A percentile compares a stretch with the other conserved stretches of the same genome.
These are phyloP conservation scores for Cylindrotheca fusiformis DNA, from an alignment of 108 stramenopile genomes.

Conservation along the genomic window DNA sequence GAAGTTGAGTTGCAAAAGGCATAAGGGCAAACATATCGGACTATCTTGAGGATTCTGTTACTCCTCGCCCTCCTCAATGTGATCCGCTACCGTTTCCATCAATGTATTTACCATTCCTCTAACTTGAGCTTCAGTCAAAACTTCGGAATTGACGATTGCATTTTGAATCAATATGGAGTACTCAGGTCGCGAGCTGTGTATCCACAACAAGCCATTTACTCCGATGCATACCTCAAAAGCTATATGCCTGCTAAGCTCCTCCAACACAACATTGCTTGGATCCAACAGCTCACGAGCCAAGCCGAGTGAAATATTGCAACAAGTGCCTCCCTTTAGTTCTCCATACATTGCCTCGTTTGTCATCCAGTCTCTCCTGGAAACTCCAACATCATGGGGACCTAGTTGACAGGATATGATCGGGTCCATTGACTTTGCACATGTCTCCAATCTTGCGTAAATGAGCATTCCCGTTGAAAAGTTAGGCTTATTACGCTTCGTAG, in stretches of 20 bases:
- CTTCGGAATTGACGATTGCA: conserved; percentile 77
- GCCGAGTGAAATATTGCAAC: conserved; percentile 55
- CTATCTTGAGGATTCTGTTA: too few species aligned
- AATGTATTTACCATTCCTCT: conserved; percentile 79
- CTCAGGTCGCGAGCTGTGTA: conserved; percentile 58
- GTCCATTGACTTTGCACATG: conserved; percentile 44
- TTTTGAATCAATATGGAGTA: conserved; percentile 75
- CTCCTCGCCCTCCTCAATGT: conserved; percentile 46
- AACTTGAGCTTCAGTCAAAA: conserved; percentile 67
- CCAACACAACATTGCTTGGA: conserved; percentile 58
- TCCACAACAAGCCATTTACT: conserved; percentile 83
- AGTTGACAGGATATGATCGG: conserved; percentile 66
- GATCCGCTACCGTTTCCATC: conserved; percentile 54
- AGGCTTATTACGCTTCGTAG: conserved; percentile 83
- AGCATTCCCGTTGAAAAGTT: conserved; percentile 59
- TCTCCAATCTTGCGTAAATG: conserved; percentile 65
- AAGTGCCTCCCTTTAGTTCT: conserved; percentile 65
- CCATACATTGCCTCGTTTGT: conserved; percentile 85
- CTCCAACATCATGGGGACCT: conserved; percentile 64
- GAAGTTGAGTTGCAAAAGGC: too few species aligned
- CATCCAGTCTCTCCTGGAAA: conserved; percentile 81
- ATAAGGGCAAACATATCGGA: too few species aligned
- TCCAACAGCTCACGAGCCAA: conserved; percentile 68
- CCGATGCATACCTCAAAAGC: conserved; percentile 80
- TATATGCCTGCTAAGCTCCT: conserved; percentile 47